Base-by-base conservation (phyloP, 805 yeast species). In the Metahyphopichia silvanorum region DNA sequence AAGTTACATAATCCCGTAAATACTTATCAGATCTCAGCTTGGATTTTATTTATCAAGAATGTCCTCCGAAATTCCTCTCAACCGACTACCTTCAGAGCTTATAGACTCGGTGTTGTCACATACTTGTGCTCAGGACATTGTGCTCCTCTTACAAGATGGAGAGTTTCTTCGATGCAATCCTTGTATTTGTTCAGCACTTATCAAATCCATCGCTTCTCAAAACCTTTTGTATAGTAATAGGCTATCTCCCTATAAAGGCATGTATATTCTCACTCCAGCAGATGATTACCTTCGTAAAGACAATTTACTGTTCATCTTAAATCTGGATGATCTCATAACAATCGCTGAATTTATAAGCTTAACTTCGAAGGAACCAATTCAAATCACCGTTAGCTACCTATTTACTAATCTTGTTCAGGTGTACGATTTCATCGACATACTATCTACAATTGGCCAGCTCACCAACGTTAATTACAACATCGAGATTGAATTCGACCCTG, bases 401-500 rank as follows among this genome's bases (percentile, higher is more conserved):
- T 24, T 48, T 6, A 42, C 46, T 48, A 40, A 39, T 22, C 14
- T 47, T 7, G 16, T 27, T 8, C 46, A 48, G 27, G 22, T 48
- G 6, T 24, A 20, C 11, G 44, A 43, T 6, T 35, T 41, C 19
- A 16, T 39, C 11, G 26, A 22, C 11, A 11, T 40, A 9, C 16
- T 39, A 1, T 10, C 6, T 30, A 22, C 4, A 16, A 33, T 16
- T 16, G 20, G 7, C 11, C 11, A 16, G 17, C 27, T 10, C 22
- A 20, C 16, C 5, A 33, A 16, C 6, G 6, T 18, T 5, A 29
- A 34, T 1, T 46, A 34, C 25, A 46, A 47, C 34, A 19, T 50
- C 5, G 55, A 50, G 24, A 11, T 50, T n/a, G 54, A 47, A 33
- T 47, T 49, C 24, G 50, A 49, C 25, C 42, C 46, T 7, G 51